phyloP scores from a whole-genome alignment of 2,329 filamentous ascomycete species.

The Penicillium capsulatum region DNA sequence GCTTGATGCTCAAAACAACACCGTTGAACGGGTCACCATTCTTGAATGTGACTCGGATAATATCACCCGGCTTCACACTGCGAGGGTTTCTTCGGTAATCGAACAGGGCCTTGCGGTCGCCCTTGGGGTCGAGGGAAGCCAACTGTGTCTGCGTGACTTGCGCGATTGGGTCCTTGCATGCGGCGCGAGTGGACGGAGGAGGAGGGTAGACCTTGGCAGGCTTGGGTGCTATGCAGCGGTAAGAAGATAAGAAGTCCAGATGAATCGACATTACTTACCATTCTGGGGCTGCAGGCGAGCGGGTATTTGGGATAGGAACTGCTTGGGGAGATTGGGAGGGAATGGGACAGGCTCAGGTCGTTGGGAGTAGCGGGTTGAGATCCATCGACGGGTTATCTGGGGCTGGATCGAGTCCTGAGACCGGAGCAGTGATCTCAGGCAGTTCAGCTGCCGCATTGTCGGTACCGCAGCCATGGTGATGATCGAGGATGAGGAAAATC shows the following conservation, averaged over 20 bases:
- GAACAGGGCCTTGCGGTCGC: conserved; percentile 78
- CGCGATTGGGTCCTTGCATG: conserved; percentile 60
- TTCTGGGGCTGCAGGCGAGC: conserved; percentile 34
- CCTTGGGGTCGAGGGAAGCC: conserved; percentile 73
- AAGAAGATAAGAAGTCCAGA: too few relatives aligned
- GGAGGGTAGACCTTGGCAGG: conserved; percentile 53
- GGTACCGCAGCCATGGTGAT: conserved; percentile 60
- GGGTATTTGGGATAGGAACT: conserved; percentile 44
- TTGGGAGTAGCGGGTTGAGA: conserved; percentile 49
- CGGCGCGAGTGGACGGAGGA: conserved; percentile 32
- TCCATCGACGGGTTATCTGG: conserved; percentile 43
- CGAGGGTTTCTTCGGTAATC: conserved; percentile 67
- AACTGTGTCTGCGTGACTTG: conserved; percentile 67
- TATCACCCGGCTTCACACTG: conserved; percentile 77
- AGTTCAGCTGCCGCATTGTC: conserved; percentile 63
- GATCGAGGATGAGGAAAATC: conserved; percentile 18
- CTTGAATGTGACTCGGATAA: conserved; percentile 81
- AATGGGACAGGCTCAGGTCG: conserved; percentile 40
- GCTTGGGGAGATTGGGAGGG: conserved; percentile 39
- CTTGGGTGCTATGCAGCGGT: conserved; percentile 37
- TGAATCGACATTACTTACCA: conserved; percentile 25
- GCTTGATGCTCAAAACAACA: conserved; percentile 79
- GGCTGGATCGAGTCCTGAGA: conserved; percentile 54
- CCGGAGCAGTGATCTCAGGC: conserved; percentile 60
- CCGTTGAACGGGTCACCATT: conserved; percentile 86